Evolutionary conservation across 768 basidiomycete genomes (phyloP).

Genomic region (Termitomyces sp.): DNA sequence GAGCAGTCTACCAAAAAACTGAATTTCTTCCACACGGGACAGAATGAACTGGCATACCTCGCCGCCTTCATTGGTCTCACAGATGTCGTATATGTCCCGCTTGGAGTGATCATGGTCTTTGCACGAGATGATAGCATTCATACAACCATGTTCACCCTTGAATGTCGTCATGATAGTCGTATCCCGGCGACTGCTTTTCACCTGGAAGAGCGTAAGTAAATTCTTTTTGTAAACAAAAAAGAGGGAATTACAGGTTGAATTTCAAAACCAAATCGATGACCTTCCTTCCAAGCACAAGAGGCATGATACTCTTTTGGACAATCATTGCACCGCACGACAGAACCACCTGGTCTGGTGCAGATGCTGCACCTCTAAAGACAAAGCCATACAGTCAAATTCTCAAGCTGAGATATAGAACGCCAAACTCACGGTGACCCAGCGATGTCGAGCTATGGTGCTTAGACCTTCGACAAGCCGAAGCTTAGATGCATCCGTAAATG

Average conservation of each 20-base stretch:
- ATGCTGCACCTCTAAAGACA: conserved; percentile 64
- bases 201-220: conserved; percentile 38
- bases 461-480: conserved; percentile 86
- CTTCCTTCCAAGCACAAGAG: conserved; percentile 86
- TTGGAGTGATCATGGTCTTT: conserved; percentile 67
- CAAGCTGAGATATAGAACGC: background rate
- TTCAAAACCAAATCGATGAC: conserved; percentile 90
- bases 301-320: conserved; percentile 81
- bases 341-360: conserved; percentile 71
- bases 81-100: conserved; percentile 75
- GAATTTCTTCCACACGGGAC: conserved; percentile 5
- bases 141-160: conserved; percentile 74
- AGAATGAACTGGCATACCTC: conserved; percentile 54
- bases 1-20: conserved; percentile 59
- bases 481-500: conserved; percentile 69
- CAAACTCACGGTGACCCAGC: conserved; percentile 69
- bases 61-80: conserved; percentile 78
- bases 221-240: background rate
- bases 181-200: conserved; percentile 75
- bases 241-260: conserved; percentile 64
- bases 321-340: conserved; percentile 80
- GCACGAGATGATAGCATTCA: conserved; percentile 77
- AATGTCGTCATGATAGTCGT: conserved; percentile 64
- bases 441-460: conserved; percentile 63
- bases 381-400: background rate